Base-by-base conservation (phyloP, 2,329 filamentous ascomycete species). In the Coniochaeta ligniaria region DNA sequence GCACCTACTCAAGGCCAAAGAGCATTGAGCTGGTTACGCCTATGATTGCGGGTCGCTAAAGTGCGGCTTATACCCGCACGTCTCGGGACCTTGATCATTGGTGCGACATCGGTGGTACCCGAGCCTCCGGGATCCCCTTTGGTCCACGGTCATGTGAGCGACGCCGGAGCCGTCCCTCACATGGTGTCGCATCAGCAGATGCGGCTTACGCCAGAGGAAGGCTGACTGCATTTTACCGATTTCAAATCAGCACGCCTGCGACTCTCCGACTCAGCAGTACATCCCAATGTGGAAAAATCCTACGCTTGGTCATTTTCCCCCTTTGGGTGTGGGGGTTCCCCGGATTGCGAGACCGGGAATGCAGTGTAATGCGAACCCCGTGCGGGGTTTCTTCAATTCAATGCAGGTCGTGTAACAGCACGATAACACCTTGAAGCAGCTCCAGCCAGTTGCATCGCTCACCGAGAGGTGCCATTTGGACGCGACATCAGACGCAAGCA, bases 11-110 rank as follows among this genome's bases (percentile, higher is more conserved):
- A 65, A 77, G 84, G 55, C 83, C 83, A 36, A 85, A 81, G 73
- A 86, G 83, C 73, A 84, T 86, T 66, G 84, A 87, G 73, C 76
- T 87, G 24, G 83, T 87, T 52, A 86, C 84, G 58, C 84, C 85
- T 36, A 79, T 85, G 72, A 70, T 83, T 65, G 76, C 31, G 14
- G 54, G 80, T 59, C 78, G 80, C 66, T 85, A 65, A 61, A 11
- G 20, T 45, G 36, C 22, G 35, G 26, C 26, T 55, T 33, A 55
- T 35, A 7, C 17, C 52, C 20, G 28, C 31, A 20, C 43, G 43
- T 20, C 43, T 47, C 6, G 7, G 22, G 26, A 31, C 26, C 47
- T 12, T 52, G 22, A 17, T 11, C 24, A 28, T 31, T 22, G 22
- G 26, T 17, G 38, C 11, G 36, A 45, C 20, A 1, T 41, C 6